phyloP scores from a whole-genome alignment of 1,284 basidiomycete genomes.

The Heliocybe sulcata region DNA sequence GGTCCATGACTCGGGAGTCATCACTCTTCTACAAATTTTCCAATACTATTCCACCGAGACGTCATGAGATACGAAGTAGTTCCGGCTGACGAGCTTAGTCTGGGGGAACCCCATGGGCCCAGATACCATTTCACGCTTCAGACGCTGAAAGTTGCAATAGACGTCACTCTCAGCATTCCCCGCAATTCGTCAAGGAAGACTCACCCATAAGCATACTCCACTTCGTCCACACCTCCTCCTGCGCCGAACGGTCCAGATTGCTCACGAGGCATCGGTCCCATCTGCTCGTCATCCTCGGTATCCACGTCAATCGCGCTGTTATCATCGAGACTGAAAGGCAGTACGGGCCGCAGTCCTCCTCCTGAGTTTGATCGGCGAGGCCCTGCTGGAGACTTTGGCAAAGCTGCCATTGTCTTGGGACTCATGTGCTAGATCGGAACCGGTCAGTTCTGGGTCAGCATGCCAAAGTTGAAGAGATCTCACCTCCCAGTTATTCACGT shows the following conservation, averaged over 20 bases:
- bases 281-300: conserved; percentile 46
- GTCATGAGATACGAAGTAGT: background rate
- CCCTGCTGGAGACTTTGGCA: conserved; percentile 82
- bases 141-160: background rate
- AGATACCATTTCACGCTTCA: background rate
- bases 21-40: background rate
- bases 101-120: background rate
- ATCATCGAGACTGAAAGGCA: conserved; percentile 74
- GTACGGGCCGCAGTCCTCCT: conserved; percentile 72
- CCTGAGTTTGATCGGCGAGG: conserved; percentile 74
- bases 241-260: conserved; percentile 64
- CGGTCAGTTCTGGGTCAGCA: background rate
- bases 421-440: conserved; percentile 73
- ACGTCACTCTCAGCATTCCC: background rate
- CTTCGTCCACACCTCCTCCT: conserved; percentile 79
- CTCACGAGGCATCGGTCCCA: conserved; percentile 74
- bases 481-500: conserved; percentile 92
- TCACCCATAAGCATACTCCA: conserved; percentile 81
- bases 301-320: conserved; percentile 55
- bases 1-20: background rate
- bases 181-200: conserved; percentile 19
- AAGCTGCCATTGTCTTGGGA: conserved; percentile 84
- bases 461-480: conserved; percentile 17
- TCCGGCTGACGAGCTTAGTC: background rate
- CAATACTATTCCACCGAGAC: background rate